A percentile compares a stretch with the other conserved stretches of the same genome.
Conservation (phyloP, 1,284 basidiomycete genomes). For the Retiboletus flavoniger region DNA sequence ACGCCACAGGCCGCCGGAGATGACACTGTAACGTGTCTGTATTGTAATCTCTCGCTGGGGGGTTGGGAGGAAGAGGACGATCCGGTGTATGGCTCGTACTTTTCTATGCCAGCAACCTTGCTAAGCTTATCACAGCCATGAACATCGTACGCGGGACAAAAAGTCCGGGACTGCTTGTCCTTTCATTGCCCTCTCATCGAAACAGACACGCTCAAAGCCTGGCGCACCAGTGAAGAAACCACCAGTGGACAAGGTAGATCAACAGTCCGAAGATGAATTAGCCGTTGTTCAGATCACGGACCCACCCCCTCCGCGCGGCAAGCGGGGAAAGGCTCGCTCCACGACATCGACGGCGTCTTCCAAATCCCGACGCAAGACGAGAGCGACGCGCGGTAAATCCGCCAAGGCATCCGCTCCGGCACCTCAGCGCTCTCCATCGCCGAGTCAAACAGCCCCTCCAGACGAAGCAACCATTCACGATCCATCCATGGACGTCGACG, state of each 20-base stretch:
- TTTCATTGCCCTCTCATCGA: slow-evolving; percentile 42
- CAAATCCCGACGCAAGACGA: slow-evolving; percentile 27
- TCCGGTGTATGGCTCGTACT: slow-evolving; percentile 55
- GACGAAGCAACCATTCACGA: neutral
- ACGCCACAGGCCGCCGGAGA: slow-evolving; percentile 62
- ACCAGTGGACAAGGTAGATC: slow-evolving; percentile 5
- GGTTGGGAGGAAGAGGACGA: slow-evolving; percentile 83
- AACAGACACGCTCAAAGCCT: slow-evolving; percentile 12
- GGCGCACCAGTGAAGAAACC: neutral
- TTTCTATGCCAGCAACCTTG: neutral
- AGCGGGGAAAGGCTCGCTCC: slow-evolving; percentile 19
- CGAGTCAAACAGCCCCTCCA: neutral
- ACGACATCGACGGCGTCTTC: slow-evolving; percentile 14
- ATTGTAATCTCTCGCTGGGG: slow-evolving; percentile 70
- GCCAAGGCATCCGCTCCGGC: slow-evolving; percentile 16
- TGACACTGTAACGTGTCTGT: slow-evolving; percentile 76
- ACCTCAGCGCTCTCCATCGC: slow-evolving; percentile 20
- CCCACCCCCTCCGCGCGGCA: slow-evolving; percentile 15
- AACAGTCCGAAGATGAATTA: slow-evolving; percentile 18
- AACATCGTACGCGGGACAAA: slow-evolving; percentile 59
- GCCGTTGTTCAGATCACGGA: slow-evolving; percentile 1
- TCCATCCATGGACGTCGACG: slow-evolving; percentile 1
- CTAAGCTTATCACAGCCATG: slow-evolving; percentile 46
- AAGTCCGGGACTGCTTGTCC: slow-evolving; percentile 49
- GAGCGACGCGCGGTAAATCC: slow-evolving; percentile 23